Conservation (phyloP, 2,329 filamentous ascomycete genomes). For the Epichloe brachyelytri region DNA sequence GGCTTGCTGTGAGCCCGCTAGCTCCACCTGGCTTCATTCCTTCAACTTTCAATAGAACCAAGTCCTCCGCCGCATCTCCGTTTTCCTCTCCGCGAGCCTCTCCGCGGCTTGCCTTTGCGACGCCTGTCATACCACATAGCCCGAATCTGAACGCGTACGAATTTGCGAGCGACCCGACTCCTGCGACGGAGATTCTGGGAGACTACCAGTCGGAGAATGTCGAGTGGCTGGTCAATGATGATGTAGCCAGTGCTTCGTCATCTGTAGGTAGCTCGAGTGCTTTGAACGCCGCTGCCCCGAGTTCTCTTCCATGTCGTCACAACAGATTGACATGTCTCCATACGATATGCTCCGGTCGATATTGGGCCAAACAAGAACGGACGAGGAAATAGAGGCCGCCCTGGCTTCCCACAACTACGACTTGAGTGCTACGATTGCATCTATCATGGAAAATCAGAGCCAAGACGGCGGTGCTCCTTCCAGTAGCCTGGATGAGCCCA, state of each 20-base stretch:
- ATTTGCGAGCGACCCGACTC: constrained; percentile 70
- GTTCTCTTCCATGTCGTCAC: constrained; percentile 45
- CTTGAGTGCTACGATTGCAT: constrained; percentile 77
- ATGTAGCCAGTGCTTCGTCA: constrained; percentile 67
- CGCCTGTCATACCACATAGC: constrained; percentile 83
- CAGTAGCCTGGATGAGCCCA: constrained; percentile 38
- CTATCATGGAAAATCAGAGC: constrained; percentile 66
- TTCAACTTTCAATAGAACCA: constrained; percentile 59
- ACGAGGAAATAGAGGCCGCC: constrained; percentile 90
- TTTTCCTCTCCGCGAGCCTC: constrained; percentile 91
- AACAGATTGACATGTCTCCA: constrained; percentile 84
- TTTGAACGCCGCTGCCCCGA: constrained; percentile 70
- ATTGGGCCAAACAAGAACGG: constrained; percentile 72
- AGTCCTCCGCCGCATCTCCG: constrained; percentile 70
- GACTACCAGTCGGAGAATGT: constrained; percentile 90
- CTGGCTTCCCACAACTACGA: constrained; percentile 86
- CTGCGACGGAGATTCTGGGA: constrained; percentile 74
- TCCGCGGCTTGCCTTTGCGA: constrained; percentile 78
- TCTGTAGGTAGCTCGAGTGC: constrained; percentile 55
- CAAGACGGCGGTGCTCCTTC: constrained; percentile 20
- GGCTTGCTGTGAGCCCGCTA: constrained; percentile 68
- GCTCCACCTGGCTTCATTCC: constrained; percentile 75
- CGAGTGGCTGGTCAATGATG: constrained; percentile 92
- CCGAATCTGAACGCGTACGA: constrained; percentile 91
- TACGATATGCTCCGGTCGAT: constrained; percentile 97